phyloP scores from a whole-genome alignment of 345 rosid species.

The Acer campestre region DNA sequence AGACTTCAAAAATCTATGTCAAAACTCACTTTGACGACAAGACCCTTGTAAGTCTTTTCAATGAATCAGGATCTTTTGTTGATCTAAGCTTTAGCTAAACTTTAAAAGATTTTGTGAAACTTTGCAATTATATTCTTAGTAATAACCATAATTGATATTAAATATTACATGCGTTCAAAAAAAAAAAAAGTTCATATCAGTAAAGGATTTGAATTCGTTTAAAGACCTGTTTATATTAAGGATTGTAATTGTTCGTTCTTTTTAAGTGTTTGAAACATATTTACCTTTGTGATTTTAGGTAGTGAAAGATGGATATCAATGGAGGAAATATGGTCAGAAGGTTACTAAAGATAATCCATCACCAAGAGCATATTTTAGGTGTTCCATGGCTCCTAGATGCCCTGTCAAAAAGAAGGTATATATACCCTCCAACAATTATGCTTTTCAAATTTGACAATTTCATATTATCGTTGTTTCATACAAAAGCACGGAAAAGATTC shows the following conservation, averaged over 20 bases:
- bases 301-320: conserved; percentile 64
- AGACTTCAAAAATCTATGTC: conserved; percentile 36
- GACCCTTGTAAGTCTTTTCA: conserved; percentile 36
- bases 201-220: neutral
- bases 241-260: too few species aligned
- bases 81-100: too few species aligned
- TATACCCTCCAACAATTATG: neutral
- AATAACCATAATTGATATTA: too few species aligned
- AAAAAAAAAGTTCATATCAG: neutral
- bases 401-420: conserved; percentile 67
- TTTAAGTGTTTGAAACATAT: too few species aligned
- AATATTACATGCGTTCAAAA: too few species aligned
- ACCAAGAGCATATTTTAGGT: conserved; percentile 66
- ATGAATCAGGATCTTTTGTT: too few species aligned
- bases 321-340: conserved; percentile 79
- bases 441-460: too few species aligned
- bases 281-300: conserved; percentile 25
- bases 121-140: too few species aligned
- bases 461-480: too few species aligned
- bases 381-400: conserved; percentile 56
- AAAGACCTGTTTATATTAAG: neutral
- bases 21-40: conserved; percentile 41
- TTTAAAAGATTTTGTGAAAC: neutral
- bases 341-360: conserved; percentile 62
- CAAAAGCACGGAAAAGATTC: too few species aligned